Conservation (phyloP, 176 grass and related monocot species). For the Oryza australiensis region DNA sequence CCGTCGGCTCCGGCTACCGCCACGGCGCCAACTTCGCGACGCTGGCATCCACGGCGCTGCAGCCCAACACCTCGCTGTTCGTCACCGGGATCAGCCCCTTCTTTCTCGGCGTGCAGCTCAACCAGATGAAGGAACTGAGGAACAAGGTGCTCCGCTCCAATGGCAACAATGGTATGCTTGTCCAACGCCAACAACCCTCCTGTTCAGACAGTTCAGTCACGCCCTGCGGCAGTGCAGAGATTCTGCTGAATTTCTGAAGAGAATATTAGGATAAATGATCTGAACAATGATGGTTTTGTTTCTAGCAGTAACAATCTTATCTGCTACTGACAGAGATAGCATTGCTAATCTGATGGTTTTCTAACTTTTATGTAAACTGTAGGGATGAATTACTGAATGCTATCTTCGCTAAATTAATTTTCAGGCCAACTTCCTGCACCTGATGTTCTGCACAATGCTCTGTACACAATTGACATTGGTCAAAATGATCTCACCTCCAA, state of each 20-base stretch:
- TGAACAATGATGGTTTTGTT: background rate
- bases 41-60: constrained; percentile 65
- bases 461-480: constrained; percentile 79
- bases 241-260: background rate
- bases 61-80: constrained; percentile 74
- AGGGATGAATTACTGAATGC: background rate
- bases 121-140: constrained; percentile 62
- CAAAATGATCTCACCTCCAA: constrained; percentile 89
- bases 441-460: constrained; percentile 32
- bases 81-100: constrained; percentile 77
- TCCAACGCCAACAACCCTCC: background rate
- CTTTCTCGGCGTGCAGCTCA: constrained; percentile 65
- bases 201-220: background rate
- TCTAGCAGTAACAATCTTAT: background rate
- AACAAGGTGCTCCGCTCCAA: constrained; percentile 19
- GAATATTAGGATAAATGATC: background rate
- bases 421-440: constrained; percentile 45
- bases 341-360: background rate
- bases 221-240: too few relatives aligned
- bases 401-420: background rate
- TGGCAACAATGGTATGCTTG: constrained; percentile 24
- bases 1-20: constrained; percentile 62
- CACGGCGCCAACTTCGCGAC: constrained; percentile 86
- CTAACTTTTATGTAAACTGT: background rate
- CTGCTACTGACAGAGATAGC: background rate